Percentiles rank a stretch among this genome's conserved stretches.
These are phyloP conservation scores for Suhomyces bokatorum DNA, from an alignment of 1,139 yeast species.

Conservation along the genomic window DNA sequence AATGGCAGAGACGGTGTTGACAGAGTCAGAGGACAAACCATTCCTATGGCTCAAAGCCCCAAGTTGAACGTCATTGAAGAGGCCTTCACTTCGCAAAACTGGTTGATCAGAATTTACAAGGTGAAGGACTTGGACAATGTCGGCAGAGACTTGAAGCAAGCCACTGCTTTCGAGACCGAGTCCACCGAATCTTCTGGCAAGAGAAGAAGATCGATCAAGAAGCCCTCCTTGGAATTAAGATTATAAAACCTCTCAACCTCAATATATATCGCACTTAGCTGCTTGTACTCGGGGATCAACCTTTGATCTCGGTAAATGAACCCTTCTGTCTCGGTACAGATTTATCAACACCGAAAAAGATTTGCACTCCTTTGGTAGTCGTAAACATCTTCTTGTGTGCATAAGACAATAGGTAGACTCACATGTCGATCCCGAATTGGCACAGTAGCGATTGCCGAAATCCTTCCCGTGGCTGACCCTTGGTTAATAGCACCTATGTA, in stretches of 20 bases:
- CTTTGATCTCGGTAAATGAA: too few species aligned
- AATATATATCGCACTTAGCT: too few species aligned
- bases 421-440: too few species aligned
- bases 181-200: constrained; percentile 27
- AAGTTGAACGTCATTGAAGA: constrained; percentile 82
- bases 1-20: constrained; percentile 72
- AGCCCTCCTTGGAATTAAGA: constrained; percentile 55
- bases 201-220: constrained; percentile 48
- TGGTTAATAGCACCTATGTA: too few species aligned
- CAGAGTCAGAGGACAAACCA: constrained; percentile 83
- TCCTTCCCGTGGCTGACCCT: too few species aligned
- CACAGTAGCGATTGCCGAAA: too few species aligned
- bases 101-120: constrained; percentile 94
- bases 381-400: too few species aligned
- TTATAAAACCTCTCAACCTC: constrained; percentile 18
- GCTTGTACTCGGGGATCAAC: too few species aligned
- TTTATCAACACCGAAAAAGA: too few species aligned
- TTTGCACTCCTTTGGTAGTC: too few species aligned
- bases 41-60: constrained; percentile 59
- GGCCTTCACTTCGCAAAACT: constrained; percentile 92
- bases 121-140: constrained; percentile 86
- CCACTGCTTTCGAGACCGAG: constrained; percentile 46
- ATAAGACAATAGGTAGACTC: too few species aligned
- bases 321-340: too few species aligned
- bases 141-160: constrained; percentile 70